Base-by-base conservation (phyloP, 768 basidiomycete genomes). In the Xerocomus brunneocitrinus region DNA sequence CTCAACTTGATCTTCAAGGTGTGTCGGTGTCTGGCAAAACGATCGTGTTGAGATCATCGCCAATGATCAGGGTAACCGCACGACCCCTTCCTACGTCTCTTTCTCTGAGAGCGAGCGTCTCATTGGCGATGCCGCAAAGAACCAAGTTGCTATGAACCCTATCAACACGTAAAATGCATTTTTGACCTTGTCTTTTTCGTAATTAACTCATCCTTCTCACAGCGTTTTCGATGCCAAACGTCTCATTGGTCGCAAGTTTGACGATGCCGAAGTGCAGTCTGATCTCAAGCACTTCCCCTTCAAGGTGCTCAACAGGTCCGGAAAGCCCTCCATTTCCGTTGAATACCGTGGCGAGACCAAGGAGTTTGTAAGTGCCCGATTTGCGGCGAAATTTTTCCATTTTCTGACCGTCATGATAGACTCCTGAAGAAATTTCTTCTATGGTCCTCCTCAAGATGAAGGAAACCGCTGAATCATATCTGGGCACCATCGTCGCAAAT, bases 21-120 rank as follows among this genome's bases (percentile, higher is more conserved):
- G 95, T 74, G 95, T 98, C 65, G 95, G 91, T 81, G 95, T 98
- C 58, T 98, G 95, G 94, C 91, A 95, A 81, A 94, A 97, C 67
- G 95, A 98, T 79, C 91, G 95, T 70, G 95, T 97, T 60, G 95
- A 97, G 77, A 97, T 97, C 78, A 98, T 98, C 70, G 89, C 89
- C 75, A 92, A 92, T 67, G 89, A 92, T 74, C 90, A 91, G 78
- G 89, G 90, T 70, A 91, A 95, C 78, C 88, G 93, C 53, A 95
- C 94, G 8, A 95, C 93, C 7, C 93, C 94, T 14, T 95, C 94
- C 8, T 95, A 95, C 71, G 94, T 97, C 73, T 85, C 94, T 47
- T 95, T 95, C 80, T 89, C 91, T 59, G 90, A 91, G 65, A 86
- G 77, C 57, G 95, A 98, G 80, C 94, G 95, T 78, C 82, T 98